These are phyloP conservation scores for Trichoderma pleuroti DNA, from an alignment of 2,329 filamentous ascomycete genomes.

Conservation along the genomic window DNA sequence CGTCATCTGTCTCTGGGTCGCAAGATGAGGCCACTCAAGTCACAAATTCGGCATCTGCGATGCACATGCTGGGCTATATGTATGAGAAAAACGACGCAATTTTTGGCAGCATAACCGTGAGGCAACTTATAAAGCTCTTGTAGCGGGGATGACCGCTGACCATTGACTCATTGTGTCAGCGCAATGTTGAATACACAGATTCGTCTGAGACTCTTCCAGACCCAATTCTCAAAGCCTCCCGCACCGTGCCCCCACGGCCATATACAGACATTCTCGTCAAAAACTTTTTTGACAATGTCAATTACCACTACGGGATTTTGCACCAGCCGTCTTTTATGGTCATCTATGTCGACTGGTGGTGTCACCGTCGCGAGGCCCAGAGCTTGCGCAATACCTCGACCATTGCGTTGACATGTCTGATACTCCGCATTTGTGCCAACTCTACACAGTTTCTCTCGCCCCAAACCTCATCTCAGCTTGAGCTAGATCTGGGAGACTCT, in stretches of 20 bases:
- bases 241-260: neutral
- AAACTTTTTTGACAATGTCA: conserved; percentile 9
- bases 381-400: neutral
- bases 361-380: neutral
- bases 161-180: neutral
- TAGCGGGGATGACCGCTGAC: neutral
- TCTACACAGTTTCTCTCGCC: neutral
- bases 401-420: neutral
- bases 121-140: neutral
- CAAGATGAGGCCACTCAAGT: neutral
- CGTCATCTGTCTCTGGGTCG: neutral
- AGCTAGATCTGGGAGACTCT: neutral
- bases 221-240: neutral
- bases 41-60: neutral
- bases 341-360: conserved; percentile 6
- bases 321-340: conserved; percentile 7
- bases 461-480: neutral
- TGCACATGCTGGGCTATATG: conserved; percentile 1
- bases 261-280: neutral
- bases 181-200: neutral
- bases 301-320: conserved; percentile 1
- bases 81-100: neutral
- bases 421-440: conserved; percentile 9
- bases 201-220: neutral
- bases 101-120: neutral